Base-by-base conservation (phyloP, 129 eudicot species). In the Flaveria brownii region DNA sequence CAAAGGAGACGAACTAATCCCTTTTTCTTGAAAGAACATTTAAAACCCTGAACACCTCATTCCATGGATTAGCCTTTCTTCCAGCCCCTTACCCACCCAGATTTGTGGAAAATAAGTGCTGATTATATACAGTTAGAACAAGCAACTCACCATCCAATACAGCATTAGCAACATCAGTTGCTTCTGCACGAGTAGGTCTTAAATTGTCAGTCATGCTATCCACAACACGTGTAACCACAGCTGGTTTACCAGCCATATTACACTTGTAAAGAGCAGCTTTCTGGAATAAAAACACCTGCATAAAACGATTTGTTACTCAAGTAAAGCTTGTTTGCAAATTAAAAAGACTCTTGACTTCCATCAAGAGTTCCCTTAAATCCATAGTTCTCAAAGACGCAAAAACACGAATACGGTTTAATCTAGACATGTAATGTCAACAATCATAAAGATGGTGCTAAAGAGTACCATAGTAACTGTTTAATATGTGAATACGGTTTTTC, bases 141-240 rank as follows among this genome's bases (percentile, higher is more conserved):
- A 20, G 22, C 22, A 20, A 20, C 22, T 20, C 22, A 20, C 22
- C 22, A 20, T 20, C 22, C 22, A 20, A 20, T 20, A 20, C 22
- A 20, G 22, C 22, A 20, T 20, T 20, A 20, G 22, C 22, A 20
- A 26, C 93, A 86, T 88, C 93, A 81, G 93, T 88, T 78, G 93
- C 93, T 75, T 88, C 93, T 46, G 93, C 93, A 75, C 93, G 93
- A 76, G 93, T 88, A 54, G 93, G 93, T 42, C 93, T 81, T 70
- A 88, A 76, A 72, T 88, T 88, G 67, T 85, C 86, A 61, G 93
- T 88, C 93, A 88, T 88, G 77, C 93, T 88, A 60, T 88, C 93
- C 15, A 88, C 93, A 74, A 88, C 93, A 76, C 90, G 93, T 79
- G 93, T 88, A 59, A 88, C 85, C 20, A 88, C 90, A 8, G 93